Conservation (phyloP, 345 rosid species). For the Cardamine occulta region DNA sequence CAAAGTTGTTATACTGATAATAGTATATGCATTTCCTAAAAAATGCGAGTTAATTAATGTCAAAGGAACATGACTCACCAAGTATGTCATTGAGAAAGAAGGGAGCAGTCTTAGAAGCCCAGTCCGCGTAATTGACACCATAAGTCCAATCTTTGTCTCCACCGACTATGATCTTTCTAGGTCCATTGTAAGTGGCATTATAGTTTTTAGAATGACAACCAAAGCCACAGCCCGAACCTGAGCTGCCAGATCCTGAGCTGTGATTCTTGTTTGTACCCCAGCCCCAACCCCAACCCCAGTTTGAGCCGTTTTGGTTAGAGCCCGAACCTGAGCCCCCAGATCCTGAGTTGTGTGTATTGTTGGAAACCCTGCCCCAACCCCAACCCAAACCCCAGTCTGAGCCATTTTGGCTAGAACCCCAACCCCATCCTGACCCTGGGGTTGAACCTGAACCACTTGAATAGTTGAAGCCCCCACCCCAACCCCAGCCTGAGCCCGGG, state of each 20-base stretch:
- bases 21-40: not conserved
- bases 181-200: slow-evolving; percentile 27
- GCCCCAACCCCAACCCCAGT: slow-evolving; percentile 32
- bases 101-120: slow-evolving; percentile 67
- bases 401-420: slow-evolving; percentile 21
- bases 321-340: slow-evolving; percentile 30
- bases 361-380: slow-evolving; percentile 9
- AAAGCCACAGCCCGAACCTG: slow-evolving; percentile 26
- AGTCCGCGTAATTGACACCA: slow-evolving; percentile 61
- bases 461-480: slow-evolving; percentile 44
- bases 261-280: slow-evolving; percentile 1
- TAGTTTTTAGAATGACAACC: slow-evolving; percentile 36
- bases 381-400: slow-evolving; percentile 34
- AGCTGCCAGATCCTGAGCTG: slow-evolving; percentile 16
- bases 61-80: slow-evolving; percentile 44
- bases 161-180: slow-evolving; percentile 61
- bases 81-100: slow-evolving; percentile 66
- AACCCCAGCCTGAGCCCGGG: slow-evolving; percentile 20
- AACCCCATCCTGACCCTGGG: slow-evolving; percentile 26
- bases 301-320: not conserved
- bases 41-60: not conserved
- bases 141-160: slow-evolving; percentile 69
- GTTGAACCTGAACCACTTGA: slow-evolving; percentile 37
- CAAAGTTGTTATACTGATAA: not conserved
- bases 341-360: not conserved